Conservation (phyloP, 1,139 yeast species). For the Diutina mesorugosa region DNA sequence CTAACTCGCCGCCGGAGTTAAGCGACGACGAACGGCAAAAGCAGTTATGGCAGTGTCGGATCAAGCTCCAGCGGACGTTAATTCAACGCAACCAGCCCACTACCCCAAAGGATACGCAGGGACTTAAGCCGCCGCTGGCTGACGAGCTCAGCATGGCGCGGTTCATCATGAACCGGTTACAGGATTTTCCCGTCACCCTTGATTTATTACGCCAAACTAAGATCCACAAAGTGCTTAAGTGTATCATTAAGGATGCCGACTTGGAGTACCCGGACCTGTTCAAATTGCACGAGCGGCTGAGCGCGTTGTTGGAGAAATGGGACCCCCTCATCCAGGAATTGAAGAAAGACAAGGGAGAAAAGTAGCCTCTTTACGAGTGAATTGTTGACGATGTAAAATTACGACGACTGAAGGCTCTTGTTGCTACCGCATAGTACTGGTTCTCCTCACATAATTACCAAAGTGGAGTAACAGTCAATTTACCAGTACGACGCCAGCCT, state of each 20-base stretch:
- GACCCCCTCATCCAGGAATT: constrained; percentile 21
- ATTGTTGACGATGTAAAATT: neutral
- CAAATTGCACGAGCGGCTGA: constrained; percentile 34
- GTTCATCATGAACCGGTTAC: constrained; percentile 37
- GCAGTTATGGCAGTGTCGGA: constrained; percentile 35
- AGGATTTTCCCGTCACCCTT: constrained; percentile 38
- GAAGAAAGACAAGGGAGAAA: constrained; percentile 13
- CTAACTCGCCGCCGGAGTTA: neutral
- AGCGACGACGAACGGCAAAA: constrained; percentile 24
- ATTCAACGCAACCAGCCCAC: constrained; percentile 32
- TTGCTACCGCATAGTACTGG: too few species aligned
- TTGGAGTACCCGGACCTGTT: constrained; percentile 34
- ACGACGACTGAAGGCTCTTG: neutral
- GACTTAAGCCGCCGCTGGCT: constrained; percentile 29
- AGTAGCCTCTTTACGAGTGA: neutral
- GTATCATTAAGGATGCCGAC: constrained; percentile 28
- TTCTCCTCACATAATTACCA: too few species aligned
- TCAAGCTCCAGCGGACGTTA: constrained; percentile 30
- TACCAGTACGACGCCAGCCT: too few species aligned
- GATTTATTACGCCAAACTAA: constrained; percentile 41
- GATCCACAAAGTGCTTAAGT: constrained; percentile 40
- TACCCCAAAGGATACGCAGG: constrained; percentile 21
- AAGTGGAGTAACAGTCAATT: too few species aligned
- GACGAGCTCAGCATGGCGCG: constrained; percentile 44
- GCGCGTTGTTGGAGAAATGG: constrained; percentile 34